Base-by-base conservation (phyloP, 495 filamentous ascomycete species). In the Cercophora sp. region DNA sequence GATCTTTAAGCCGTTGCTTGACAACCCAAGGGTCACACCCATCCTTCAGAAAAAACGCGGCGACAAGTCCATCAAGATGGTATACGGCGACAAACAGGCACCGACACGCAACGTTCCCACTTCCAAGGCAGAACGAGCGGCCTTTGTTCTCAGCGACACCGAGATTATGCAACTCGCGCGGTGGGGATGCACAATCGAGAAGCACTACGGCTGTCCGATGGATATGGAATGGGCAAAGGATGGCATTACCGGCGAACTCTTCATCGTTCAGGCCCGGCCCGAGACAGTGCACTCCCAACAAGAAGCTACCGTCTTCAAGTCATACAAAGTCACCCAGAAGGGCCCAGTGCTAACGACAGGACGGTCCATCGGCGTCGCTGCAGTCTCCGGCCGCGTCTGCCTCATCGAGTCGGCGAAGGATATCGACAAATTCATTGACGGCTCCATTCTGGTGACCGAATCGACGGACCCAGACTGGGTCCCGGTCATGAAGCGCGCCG, bases 151-250 rank as follows among this genome's bases (percentile, higher is more conserved):
- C 10, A 48, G 13, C 11, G 58, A 69, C 27, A 19, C 42, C n/a
- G 66, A 71, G 39, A 71, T 71, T 19, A 57, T 69, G 11, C 59
- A 63, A 41, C 54, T 71, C 22, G 58, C 50, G n/a, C 64, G 66
- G n/a, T 71, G 64, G 68, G 66, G 54, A 3, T 69, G 64, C 49
- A 57, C 32, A 5, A 61, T 71, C 43, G 68, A 71, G 31, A 51
- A 57, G 37, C 66, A 69, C 61, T 71, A 71, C 25, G 57, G 59
- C 3, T 65, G 62, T 41, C 57, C 66, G 4, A 69, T 71, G 68
- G 68, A 71, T 29, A 68, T 71, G 43, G 68, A 71, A 50, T 71
- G 68, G 68, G 68, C 68, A 47, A 65, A 65, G 48, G 68, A 71
- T 32, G 68, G 68, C 18, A 34, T 60, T 16, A 65, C 68, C 8